phyloP scores from a whole-genome alignment of 352 stramenopile genomes.

The Pythium phragmiticola region DNA sequence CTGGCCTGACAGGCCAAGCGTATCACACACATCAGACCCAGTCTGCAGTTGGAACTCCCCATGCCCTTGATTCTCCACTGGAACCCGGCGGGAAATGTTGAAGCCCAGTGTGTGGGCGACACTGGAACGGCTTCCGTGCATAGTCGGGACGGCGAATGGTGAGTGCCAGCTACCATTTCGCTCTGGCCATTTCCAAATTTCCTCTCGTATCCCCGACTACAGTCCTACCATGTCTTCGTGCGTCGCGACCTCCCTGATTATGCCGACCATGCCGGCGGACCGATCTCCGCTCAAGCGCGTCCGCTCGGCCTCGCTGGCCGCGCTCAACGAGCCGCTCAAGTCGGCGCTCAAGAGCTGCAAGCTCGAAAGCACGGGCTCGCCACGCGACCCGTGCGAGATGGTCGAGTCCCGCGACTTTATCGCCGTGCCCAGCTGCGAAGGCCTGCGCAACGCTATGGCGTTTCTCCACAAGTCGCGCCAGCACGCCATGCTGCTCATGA shows the following conservation, averaged over 20 bases:
- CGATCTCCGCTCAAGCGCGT: conserved; percentile 28
- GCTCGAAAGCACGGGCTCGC: conserved; percentile 46
- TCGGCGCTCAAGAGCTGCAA: conserved; percentile 62
- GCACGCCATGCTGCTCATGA: conserved; percentile 71
- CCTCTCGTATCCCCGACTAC: neutral
- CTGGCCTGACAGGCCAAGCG: neutral
- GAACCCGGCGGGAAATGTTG: conserved; percentile 10
- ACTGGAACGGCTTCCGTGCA: neutral
- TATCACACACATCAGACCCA: conserved; percentile 9
- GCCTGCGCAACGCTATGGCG: conserved; percentile 58
- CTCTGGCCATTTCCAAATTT: neutral
- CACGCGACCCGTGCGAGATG: conserved; percentile 36
- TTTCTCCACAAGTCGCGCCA: conserved; percentile 69
- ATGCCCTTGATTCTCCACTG: conserved; percentile 9
- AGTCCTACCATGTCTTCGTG: conserved; percentile 42
- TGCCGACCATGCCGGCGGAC: conserved; percentile 7
- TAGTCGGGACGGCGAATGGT: no score
- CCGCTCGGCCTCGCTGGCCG: conserved; percentile 26
- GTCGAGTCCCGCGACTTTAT: neutral
- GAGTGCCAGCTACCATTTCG: no score
- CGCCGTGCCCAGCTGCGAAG: conserved; percentile 49
- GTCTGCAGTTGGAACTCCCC: neutral
- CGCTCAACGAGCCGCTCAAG: conserved; percentile 37
- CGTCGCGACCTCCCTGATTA: conserved; percentile 40
- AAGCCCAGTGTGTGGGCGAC: conserved; percentile 17